These are phyloP conservation scores for Cystofilobasidium macerans DNA, from an alignment of 768 basidiomycete species.

Conservation along the genomic window DNA sequence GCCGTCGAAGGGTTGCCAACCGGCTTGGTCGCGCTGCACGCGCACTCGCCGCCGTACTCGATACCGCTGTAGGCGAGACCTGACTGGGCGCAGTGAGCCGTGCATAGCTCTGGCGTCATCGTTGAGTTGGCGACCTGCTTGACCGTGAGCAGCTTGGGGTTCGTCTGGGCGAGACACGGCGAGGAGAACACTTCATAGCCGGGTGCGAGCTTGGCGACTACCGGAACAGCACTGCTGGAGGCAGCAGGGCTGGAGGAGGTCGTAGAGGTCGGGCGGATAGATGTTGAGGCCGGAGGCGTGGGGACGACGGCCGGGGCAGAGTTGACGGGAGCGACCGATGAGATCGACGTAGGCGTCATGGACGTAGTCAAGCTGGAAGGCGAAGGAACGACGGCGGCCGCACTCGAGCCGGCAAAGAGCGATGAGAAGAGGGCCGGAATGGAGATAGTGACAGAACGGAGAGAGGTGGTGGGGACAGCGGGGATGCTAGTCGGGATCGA, in stretches of 20 bases:
- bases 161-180: not conserved
- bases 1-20: not conserved
- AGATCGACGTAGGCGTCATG: too few species aligned
- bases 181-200: not conserved
- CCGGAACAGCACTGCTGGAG: not conserved
- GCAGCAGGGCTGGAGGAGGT: not conserved
- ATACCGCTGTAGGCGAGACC: not conserved
- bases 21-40: not conserved
- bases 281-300: too few species aligned
- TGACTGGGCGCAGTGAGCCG: not conserved
- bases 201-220: not conserved
- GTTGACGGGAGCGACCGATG: too few species aligned
- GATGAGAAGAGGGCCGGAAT: too few species aligned
- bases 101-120: conserved; percentile 2
- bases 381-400: too few species aligned
- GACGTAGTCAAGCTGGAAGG: too few species aligned
- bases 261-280: not conserved
- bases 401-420: too few species aligned
- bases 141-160: not conserved
- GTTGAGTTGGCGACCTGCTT: not conserved
- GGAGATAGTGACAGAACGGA: too few species aligned
- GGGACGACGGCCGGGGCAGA: too few species aligned
- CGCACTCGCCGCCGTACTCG: not conserved
- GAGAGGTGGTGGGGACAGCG: too few species aligned
- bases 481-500: too few species aligned